Base-by-base conservation (phyloP, 345 rosid genomes). In the Brassica carinata region DNA sequence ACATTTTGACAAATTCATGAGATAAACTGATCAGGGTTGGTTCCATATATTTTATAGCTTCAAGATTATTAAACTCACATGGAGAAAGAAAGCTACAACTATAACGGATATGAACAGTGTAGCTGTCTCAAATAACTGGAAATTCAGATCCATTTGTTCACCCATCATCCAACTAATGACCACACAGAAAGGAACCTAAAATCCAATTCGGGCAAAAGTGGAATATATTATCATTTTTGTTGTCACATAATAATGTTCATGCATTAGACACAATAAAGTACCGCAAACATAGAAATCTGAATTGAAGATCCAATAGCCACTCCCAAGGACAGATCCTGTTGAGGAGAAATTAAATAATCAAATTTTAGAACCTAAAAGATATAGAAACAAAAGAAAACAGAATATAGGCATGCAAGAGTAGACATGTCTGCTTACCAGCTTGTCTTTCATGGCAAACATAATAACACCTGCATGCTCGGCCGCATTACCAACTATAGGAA, bases 261-360 rank as follows among this genome's bases (percentile, higher is more conserved):
- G 57, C 57, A 48, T 14, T 48, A 48, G 17, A 48, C 15, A 45
- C 51, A 13, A 36, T 11, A 27, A 84, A 89, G 14, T 87, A 95
- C 99, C 84, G 91, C 98, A 75, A 95, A 95, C 99, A 95, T 95
- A 27, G 99, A 86, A 77, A 95, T 91, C 82, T 95, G 97, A 8
- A 96, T 93, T 10, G 99, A 95, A 33, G 99, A 95, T 58, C 99
- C 99, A 74, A 95, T 93, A 74, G 99, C 99, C 82, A 95, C 97
- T 85, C 99, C 98, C 83, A 95, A 38, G 40, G 99, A 91, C 75
- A 95, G 84, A 84, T 95, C 99, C 99, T 95, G 89, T 73, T 76
- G 14, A 79, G 26, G 30, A 58, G 13, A 64, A 5, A n/a, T n/a
- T n/a, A 29, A n/a, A 65, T 27, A 3, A 45, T 34, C 3, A 14